Base-by-base conservation (phyloP, 805 yeast species). In the Jamesozyma piceae region DNA sequence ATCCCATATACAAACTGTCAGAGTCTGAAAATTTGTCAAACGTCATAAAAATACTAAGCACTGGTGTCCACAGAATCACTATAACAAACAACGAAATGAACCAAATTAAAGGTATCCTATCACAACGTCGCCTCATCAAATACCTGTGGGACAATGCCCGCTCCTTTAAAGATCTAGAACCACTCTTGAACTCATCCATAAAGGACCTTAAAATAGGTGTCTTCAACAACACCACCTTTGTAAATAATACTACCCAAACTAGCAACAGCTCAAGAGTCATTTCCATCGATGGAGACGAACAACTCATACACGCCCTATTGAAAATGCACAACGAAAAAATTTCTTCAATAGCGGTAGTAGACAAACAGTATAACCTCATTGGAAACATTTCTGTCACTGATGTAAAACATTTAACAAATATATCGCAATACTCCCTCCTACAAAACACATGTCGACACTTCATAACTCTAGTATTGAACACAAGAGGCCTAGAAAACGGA, bases 321-420 rank as follows among this genome's bases (percentile, higher is more conserved):
- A 78, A 77, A 54, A 89, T 90, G 97, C 84, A 85, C 62, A 72
- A 69, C 33, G 81, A 82, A 48, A 77, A 83, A 48, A 86, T 90
- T 19, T 81, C 92, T 2, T 86, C 96, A 19, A 73, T 90, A 26
- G 97, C 97, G 0, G 95, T 92, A 10, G 82, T 89, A 42, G 97
- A 90, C 66, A 66, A 77, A 44, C 77, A 80, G 49, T 68, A 75
- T 53, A 76, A 79, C 53, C 67, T 90, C 46, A 67, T 90, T 39
- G 98, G 97, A 33, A 90, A 90, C 63, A 89, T 90, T 36, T 85
- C 95, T 2, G 89, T 88, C 27, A 94, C 94, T 1, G 97, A 90
- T 63, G 96, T 88, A 29, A 79, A 82, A 55, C 79, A 85, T 49
- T 86, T 89, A 30, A 80, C 95, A 14, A 77, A 80, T 46, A 78